Percentiles rank a stretch among this genome's conserved stretches.
These are phyloP conservation scores for Didymellaceae sp. DNA, from an alignment of 2,329 filamentous ascomycete genomes.

Conservation along the genomic window DNA sequence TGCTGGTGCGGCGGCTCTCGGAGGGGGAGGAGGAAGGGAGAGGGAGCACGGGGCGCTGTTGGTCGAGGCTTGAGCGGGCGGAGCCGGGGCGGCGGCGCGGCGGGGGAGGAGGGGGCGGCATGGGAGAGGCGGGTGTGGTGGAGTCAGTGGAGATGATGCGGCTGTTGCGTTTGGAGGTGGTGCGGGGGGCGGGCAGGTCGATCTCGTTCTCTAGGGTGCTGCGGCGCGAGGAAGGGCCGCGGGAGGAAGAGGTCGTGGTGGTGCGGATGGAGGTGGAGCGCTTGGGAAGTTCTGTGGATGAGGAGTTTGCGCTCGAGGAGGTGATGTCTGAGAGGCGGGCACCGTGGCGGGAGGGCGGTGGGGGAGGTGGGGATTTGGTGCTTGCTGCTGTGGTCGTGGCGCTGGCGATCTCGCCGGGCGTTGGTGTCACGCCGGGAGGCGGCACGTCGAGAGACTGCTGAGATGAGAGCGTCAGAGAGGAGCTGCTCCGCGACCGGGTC, in stretches of 20 bases:
- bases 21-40: constrained; percentile 29
- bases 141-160: constrained; percentile 39
- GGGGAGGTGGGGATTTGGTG: constrained; percentile 42
- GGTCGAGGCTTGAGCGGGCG: constrained; percentile 42
- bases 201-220: constrained; percentile 35
- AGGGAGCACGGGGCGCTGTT: constrained; percentile 29
- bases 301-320: constrained; percentile 38
- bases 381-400: constrained; percentile 12
- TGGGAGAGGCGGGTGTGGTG: constrained; percentile 15
- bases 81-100: constrained; percentile 44
- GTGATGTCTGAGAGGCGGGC: constrained; percentile 31
- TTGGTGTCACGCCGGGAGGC: not conserved
- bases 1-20: constrained; percentile 38
- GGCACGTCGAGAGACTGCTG: constrained; percentile 40
- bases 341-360: constrained; percentile 44
- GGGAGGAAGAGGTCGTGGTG: constrained; percentile 29
- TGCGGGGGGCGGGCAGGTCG: constrained; percentile 31
- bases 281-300: constrained; percentile 37
- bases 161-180: constrained; percentile 35
- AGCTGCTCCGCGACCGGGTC: constrained; percentile 46
- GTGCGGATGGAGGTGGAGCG: constrained; percentile 29
- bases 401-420: constrained; percentile 8
- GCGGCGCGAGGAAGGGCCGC: constrained; percentile 32
- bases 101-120: constrained; percentile 39
- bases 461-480: constrained; percentile 45